Base-by-base conservation (phyloP, 805 yeast species). In the Blastobotrys attinorum region DNA sequence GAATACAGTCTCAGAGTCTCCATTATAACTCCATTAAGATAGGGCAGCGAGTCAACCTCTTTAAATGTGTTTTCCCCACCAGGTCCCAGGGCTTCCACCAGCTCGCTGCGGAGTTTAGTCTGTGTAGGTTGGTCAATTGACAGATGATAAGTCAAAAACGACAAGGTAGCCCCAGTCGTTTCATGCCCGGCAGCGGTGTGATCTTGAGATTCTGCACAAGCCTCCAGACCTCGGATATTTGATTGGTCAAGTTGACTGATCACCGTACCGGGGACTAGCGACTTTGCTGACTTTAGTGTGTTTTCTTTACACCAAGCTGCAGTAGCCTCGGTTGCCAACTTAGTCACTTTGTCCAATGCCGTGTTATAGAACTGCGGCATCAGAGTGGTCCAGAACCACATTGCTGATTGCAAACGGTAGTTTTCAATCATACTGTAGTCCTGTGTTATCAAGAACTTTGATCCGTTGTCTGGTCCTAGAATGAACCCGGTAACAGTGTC, bases 141-240 rank as follows among this genome's bases (percentile, higher is more conserved):
- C 31, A 81, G 56, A 54, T 79, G 78, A 64, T 75, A 81, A 17
- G 75, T 65, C 42, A 76, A 60, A 56, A 73, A 82, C 0, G 84
- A 66, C 46, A 81, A 57, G n/a, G 79, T 77, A 4, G 77, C 70
- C 0, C 83, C 85, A 1, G 84, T 80, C 3, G 89, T 81, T 55
- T 81, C 83, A 56, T 82, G 88, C 2, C 89, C 89, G 0, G 89
- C 89, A 37, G 82, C 80, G 31, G 81, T 69, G 56, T 81, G 85
- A 54, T 81, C 89, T 37, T 73, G 69, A 22, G 69, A 56, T 49
- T 75, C 80, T 27, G 74, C 63, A n/a, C 69, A 70, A 10, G 72
- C 68, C 7, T 62, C 54, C 46, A 52, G 49, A 23, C 58, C 60
- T 1, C 45, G 46, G 4, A 63, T 44, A 1, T 60, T 61, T 4